Evolutionary conservation across 495 filamentous ascomycete genomes (phyloP).

Genomic region (Penicillium malachiteum): DNA sequence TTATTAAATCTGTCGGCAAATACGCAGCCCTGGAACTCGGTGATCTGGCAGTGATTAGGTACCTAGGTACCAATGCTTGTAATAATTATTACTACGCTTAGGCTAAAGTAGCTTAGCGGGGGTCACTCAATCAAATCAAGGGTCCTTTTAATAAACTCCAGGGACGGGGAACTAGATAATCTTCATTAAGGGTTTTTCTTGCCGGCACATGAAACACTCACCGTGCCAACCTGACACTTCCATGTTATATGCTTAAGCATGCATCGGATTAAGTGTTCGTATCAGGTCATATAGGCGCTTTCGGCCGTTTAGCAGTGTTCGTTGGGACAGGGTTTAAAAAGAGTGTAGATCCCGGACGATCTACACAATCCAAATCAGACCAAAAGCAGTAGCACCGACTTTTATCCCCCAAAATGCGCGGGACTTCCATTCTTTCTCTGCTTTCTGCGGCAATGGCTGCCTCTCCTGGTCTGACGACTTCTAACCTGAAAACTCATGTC

Average conservation of each 20-base stretch:
- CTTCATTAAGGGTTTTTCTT: slow-evolving; percentile 14
- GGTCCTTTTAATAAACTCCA: neutral
- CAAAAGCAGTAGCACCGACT: slow-evolving; percentile 14
- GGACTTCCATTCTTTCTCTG: slow-evolving; percentile 27
- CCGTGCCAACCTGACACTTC: slow-evolving; percentile 5
- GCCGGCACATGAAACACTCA: slow-evolving; percentile 10
- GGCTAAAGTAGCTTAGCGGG: neutral
- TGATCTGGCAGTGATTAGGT: too few relatives aligned
- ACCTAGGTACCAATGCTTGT: too few relatives aligned
- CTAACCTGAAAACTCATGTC: slow-evolving; percentile 39
- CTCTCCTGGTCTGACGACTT: slow-evolving; percentile 22
- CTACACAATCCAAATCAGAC: neutral
- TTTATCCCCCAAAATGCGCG: slow-evolving; percentile 23
- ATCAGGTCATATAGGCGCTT: neutral
- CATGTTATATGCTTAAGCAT: neutral
- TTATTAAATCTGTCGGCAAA: too few relatives aligned
- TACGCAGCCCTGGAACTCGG: too few relatives aligned
- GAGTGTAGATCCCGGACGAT: slow-evolving; percentile 9
- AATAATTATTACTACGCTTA: neutral
- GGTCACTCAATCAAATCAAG: neutral
- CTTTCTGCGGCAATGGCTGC: slow-evolving; percentile 32
- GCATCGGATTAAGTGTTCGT: neutral
- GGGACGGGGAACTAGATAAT: slow-evolving; percentile 1
- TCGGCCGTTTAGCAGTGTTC: neutral
- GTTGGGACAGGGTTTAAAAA: slow-evolving; percentile 6